phyloP scores from a whole-genome alignment of 192 early-diverging fungal genomes.

The Umbelopsis isabellina region DNA sequence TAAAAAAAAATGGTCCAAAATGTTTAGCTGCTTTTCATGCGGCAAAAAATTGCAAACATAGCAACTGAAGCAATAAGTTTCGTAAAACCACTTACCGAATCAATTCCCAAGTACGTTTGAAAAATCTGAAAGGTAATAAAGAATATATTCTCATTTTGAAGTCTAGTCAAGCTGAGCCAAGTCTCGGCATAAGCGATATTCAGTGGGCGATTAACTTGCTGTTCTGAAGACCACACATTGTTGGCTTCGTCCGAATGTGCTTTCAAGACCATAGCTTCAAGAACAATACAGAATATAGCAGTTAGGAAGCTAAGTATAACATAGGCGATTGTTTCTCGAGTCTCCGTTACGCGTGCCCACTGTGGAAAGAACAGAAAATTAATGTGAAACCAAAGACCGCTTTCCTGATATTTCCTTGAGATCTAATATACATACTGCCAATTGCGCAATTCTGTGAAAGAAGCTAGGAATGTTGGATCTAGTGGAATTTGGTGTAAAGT shows the following conservation, averaged over 20 bases:
- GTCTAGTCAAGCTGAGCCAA: neutral
- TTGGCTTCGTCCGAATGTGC: conserved; percentile 6
- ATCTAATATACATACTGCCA: neutral
- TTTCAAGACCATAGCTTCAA: conserved; percentile 12
- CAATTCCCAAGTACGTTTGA: conserved; percentile 24
- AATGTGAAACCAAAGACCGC: conserved; percentile 10
- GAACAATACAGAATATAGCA: conserved; percentile 22
- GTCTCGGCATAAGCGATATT: neutral
- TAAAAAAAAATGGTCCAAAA: neutral
- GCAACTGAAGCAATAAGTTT: neutral
- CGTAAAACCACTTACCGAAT: conserved; percentile 18
- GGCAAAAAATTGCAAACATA: neutral
- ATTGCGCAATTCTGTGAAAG: conserved; percentile 13
- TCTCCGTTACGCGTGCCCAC: conserved; percentile 26
- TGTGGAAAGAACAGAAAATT: neutral
- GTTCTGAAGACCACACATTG: neutral
- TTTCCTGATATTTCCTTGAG: neutral
- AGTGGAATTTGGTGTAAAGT: neutral
- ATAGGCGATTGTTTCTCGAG: conserved; percentile 18
- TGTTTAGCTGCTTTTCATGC: neutral
- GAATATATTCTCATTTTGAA: conserved; percentile 30
- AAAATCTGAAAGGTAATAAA: conserved; percentile 26
- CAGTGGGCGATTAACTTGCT: neutral
- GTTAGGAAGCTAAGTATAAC: conserved; percentile 7
- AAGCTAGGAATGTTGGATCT: neutral